Evolutionary conservation across 139 green algal genomes (phyloP), one percentile per base, ranked within the genome.

Genomic region (Bryopsis sp.): DNA sequence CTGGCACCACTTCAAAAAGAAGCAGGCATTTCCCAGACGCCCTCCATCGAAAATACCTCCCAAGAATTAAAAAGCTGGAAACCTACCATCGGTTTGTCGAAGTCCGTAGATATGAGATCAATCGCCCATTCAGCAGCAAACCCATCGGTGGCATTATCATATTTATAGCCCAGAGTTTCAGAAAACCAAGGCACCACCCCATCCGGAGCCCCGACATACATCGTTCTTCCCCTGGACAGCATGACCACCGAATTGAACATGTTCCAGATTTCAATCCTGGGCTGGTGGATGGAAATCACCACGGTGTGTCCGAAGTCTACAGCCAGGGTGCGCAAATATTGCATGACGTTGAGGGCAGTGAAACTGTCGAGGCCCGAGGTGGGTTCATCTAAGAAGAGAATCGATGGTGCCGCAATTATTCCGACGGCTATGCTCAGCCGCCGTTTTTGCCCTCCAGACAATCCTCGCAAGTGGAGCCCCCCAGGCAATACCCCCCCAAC

Each of bases 261-360:
- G 34, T 60, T 72, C 72, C 89, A 98, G 54, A 98, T 92, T 64
- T 78, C 84, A 47, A 67, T 72, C 38, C 90, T 82, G 3, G 90
- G 90, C 73, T 96, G 90, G 79, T 96, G 90, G 72, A 96, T 92
- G 63, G 83, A 86, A 8, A 74, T 72, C 1, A 96, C 67, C 2
- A 96, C 83, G 0, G 85, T 91, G 70, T 91, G 81, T 2, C 84
- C 84, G 6, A 80, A 75, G 28, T 83, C 57, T 64, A 83, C 72
- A 26, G 88, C 82, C 74, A 86, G 85, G 64, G 24, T 39, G 26
- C 34, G 60, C 73, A 82, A 72, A 76, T 78, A 80, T 6, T 39
- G 31, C 70, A 70, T 48, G 47, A 95, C 83, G 59, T 80, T 85
- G 7, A 88, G 67, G 1, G 84, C 85, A 35, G 84, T 74, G 54